These are phyloP conservation scores for Bidens hawaiensis DNA, from an alignment of 140 eudicot genomes.

Conservation along the genomic window DNA sequence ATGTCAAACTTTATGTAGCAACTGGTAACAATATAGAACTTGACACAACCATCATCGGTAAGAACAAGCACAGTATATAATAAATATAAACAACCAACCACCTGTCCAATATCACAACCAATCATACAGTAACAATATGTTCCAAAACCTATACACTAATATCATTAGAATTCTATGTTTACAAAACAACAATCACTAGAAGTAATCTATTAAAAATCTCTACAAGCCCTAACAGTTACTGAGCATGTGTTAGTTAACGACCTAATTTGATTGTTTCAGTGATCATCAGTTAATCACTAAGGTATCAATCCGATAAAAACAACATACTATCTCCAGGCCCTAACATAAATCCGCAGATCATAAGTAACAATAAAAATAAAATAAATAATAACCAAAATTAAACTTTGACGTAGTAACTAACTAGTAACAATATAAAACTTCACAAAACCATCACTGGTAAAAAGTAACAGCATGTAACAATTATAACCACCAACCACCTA, in stretches of 20 bases:
- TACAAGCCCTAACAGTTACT: slow-evolving; percentile 3
- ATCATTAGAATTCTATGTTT: background rate
- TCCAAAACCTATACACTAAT: background rate
- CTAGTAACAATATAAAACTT: no score
- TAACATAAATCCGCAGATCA: no score
- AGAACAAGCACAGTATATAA: background rate
- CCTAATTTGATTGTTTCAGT: no score
- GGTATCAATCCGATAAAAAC: no score
- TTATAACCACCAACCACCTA: slow-evolving; percentile 1
- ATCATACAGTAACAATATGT: background rate
- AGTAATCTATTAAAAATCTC: background rate
- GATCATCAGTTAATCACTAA: no score
- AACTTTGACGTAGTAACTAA: no score
- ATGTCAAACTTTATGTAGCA: background rate
- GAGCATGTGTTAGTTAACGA: no score
- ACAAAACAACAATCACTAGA: slow-evolving; percentile 3
- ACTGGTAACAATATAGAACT: background rate
- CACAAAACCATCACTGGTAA: no score
- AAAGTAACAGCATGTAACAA: background rate
- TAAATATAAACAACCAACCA: background rate
- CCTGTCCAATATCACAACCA: background rate
- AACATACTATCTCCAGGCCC: no score
- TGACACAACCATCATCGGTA: background rate
- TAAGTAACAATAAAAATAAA: background rate
- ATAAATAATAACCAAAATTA: no score